Base-by-base conservation (phyloP, 2,329 filamentous ascomycete genomes). In the Amauroascus verrucosus region DNA sequence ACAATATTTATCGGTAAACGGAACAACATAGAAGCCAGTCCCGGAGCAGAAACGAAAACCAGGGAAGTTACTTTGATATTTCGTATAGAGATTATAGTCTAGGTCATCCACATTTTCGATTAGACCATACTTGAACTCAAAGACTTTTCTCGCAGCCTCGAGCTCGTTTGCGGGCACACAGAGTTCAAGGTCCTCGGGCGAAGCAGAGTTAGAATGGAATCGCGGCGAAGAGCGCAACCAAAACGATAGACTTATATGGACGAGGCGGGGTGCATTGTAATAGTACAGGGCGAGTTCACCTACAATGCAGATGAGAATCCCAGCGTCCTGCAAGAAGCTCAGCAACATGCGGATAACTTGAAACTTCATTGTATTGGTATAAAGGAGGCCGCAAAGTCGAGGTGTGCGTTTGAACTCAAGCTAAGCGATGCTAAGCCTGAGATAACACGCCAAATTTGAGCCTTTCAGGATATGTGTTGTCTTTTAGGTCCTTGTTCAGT, bases 71-170 rank as follows among this genome's bases (percentile, higher is more conserved):
- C 53, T 51, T 53, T 62, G 62, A 48, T 64, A 62, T 53, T 64
- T 56, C 14, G 59, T 63, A 40, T 60, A 62, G 44, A 60, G 55
- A 56, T 63, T 59, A 38, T 59, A 57, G 9, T 57, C 46, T 11
- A 1, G 24, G 13, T 53, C 41, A 26, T 52, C 41, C 3, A 18
- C 48, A 26, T 13, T 47, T 43, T 55, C 48, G 35, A 52, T 20
- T 13, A 79, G n/a, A 18, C 57, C 2, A 75, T 78, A 60, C 71
- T 77, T 3, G 74, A 79, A 54, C 61, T 74, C 30, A 28, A 54
- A 54, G 35, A 41, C 54, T 22, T 41, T 40, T 30, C 24, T 37
- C 14, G 48, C 52, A 11, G 35, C 30, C 13, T 24, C 14, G 5
- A 56, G 24, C 44, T 48, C 22, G 9, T 47, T 30, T 43, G n/a